Base-by-base conservation (phyloP, 192 early-diverging fungal genomes). In the Linnemannia exigua region DNA sequence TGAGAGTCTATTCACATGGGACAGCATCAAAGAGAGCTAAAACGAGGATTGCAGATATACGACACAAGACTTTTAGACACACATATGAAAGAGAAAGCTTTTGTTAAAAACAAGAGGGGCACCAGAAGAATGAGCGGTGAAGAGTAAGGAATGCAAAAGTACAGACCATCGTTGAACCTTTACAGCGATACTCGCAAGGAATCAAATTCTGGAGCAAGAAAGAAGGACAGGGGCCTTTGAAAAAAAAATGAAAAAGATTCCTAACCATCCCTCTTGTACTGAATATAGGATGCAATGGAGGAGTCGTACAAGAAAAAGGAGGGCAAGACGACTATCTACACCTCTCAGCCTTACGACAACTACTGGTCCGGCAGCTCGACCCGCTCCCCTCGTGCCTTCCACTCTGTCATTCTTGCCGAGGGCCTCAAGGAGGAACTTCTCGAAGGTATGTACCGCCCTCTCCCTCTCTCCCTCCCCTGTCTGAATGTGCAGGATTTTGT, bases 381-480 rank as follows among this genome's bases (percentile, higher is more conserved):
- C 17, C 84, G 84, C 17, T 70, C 81, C 46, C 84, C 86, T 73
- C 84, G 89, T n/a, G 77, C 83, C 15, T 89, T 89, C 80, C 88
- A 89, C n/a, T 84, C 87, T 41, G 89, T 90, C 11, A 78, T 90
- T 44, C 77, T 90, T 70, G 87, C 88, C n/a, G 72, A 87, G 28
- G 89, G 89, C 31, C 89, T 89, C 66, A 90, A 90, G 52, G 89
- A 90, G 71, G 67, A 74, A 14, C 74, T 90, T 48, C 72, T 90
- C 28, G 33, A 71, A 31, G 88, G 88, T 89, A 82, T 28, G 51
- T 14, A 36, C 11, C 8, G 3, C 7, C 7, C 11, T 33, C 35
- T 71, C 54, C 37, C 19, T 31, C n/a, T 52, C 15, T 61, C 58
- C 38, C 66, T 67, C 52, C 16, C 14, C 54, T 25, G 38, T 19